Percentiles rank a stretch among this genome's conserved stretches.
Evolutionary conservation across 208 protist species (phyloP).

Genomic region (Trypanosomatidae sp.): DNA sequence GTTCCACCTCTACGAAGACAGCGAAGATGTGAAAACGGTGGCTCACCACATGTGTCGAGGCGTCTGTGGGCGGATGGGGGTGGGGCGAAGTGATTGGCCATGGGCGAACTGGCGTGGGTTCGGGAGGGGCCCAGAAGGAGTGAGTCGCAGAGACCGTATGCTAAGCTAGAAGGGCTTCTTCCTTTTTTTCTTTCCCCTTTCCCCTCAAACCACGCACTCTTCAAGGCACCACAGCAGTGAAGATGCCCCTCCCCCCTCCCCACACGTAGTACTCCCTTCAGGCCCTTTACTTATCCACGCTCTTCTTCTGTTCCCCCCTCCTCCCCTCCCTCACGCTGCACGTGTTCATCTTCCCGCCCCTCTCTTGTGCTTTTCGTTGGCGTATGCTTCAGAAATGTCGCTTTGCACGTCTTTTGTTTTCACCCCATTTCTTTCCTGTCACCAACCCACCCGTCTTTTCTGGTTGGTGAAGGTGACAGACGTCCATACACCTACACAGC

Average conservation of each 20-base stretch:
- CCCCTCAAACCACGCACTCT: not conserved
- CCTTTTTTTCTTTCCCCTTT: conserved; percentile 1
- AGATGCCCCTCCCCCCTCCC: too few relatives aligned
- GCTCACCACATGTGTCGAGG: not conserved
- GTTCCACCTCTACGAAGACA: not conserved
- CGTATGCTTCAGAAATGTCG: not conserved
- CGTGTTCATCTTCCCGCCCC: not conserved
- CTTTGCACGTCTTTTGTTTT: conserved; percentile 1
- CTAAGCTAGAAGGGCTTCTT: not conserved
- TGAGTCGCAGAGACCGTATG: not conserved
- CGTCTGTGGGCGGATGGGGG: not conserved
- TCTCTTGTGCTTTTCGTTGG: not conserved
- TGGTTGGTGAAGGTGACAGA: not conserved
- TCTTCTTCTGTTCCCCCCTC: not conserved
- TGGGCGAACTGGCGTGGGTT: not conserved
- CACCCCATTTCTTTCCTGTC: not conserved
- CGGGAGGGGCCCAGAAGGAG: not conserved
- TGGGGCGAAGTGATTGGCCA: not conserved
- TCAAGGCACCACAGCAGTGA: not conserved
- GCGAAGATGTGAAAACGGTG: not conserved
- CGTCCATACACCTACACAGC: not conserved
- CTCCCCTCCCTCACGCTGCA: not conserved
- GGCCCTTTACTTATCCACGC: not conserved
- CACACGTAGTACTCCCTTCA: not conserved
- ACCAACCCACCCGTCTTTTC: not conserved